A percentile compares a stretch with the other conserved stretches of the same genome.
Evolutionary conservation across 2,329 filamentous ascomycete genomes (phyloP).

Genomic region (Bretziella fagacearum): DNA sequence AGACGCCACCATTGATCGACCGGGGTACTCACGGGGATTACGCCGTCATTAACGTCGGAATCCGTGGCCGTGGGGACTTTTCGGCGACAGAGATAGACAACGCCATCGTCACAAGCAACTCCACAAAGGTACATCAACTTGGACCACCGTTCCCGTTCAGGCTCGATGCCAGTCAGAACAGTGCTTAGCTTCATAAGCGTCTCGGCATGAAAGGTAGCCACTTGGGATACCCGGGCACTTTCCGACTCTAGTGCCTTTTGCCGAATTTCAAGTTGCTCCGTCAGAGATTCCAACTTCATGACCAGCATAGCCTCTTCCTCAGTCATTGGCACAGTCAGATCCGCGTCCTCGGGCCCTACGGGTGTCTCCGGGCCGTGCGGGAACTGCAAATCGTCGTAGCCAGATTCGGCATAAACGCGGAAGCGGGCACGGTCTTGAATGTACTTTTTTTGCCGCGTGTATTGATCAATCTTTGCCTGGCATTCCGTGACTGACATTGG

Average conservation of each 20-base stretch:
- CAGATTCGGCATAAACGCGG: constrained; percentile 23
- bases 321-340: background rate
- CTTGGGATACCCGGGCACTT: background rate
- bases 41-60: constrained; percentile 21
- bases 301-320: constrained; percentile 19
- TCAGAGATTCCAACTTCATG: background rate
- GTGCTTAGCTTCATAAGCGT: background rate
- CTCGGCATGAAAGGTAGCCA: background rate
- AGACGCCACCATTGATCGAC: constrained; percentile 41
- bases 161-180: background rate
- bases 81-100: constrained; percentile 34
- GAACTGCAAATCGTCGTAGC: constrained; percentile 24
- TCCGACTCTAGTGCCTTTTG: background rate
- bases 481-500: background rate
- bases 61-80: constrained; percentile 28
- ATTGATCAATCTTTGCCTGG: constrained; percentile 14
- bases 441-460: constrained; percentile 20
- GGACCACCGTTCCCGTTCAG: constrained; percentile 17
- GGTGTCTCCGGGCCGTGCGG: constrained; percentile 22
- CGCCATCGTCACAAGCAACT: constrained; percentile 29
- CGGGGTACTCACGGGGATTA: too few relatives aligned
- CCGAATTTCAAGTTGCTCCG: background rate
- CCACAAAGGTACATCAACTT: constrained; percentile 35
- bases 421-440: constrained; percentile 24
- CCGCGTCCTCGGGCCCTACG: background rate